These are phyloP conservation scores for Drechslera avenae DNA, from an alignment of 2,329 filamentous ascomycete genomes.

Conservation along the genomic window DNA sequence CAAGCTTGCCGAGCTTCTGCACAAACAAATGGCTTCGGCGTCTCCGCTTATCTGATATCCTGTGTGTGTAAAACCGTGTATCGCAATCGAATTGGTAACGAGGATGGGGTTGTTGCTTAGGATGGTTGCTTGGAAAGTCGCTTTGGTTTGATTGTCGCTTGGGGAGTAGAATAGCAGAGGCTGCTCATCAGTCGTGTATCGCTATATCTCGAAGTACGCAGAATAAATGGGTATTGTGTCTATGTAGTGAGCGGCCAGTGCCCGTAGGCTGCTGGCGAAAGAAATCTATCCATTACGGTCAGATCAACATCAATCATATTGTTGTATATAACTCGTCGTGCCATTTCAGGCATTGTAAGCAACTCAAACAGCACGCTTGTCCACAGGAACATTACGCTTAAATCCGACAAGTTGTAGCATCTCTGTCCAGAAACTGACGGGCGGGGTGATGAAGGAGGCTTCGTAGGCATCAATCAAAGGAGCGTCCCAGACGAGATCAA, in stretches of 20 bases:
- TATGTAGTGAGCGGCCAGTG: conserved; percentile 12
- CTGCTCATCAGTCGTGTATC: conserved; percentile 11
- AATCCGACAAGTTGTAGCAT: conserved; percentile 43
- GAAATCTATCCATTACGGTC: conserved; percentile 20
- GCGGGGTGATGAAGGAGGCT: conserved; percentile 50
- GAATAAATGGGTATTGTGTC: conserved; percentile 29
- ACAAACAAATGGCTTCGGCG: neutral
- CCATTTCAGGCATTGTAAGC: neutral
- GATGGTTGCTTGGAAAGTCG: neutral
- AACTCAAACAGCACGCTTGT: conserved; percentile 34
- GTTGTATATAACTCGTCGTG: neutral
- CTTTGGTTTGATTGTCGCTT: conserved; percentile 24
- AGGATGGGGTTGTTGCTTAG: neutral
- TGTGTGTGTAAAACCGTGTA: neutral
- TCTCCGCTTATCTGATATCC: neutral
- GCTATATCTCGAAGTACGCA: conserved; percentile 1
- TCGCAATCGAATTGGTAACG: neutral
- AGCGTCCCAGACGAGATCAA: conserved; percentile 52
- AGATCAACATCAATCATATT: conserved; percentile 11
- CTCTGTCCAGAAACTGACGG: conserved; percentile 46
- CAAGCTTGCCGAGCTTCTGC: neutral
- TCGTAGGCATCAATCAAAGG: conserved; percentile 49
- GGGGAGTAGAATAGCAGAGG: conserved; percentile 16
- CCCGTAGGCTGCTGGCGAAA: conserved; percentile 11
- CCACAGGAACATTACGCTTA: conserved; percentile 36